phyloP scores from a whole-genome alignment of 139 green algal genomes.

The Chlamydomonas urium region DNA sequence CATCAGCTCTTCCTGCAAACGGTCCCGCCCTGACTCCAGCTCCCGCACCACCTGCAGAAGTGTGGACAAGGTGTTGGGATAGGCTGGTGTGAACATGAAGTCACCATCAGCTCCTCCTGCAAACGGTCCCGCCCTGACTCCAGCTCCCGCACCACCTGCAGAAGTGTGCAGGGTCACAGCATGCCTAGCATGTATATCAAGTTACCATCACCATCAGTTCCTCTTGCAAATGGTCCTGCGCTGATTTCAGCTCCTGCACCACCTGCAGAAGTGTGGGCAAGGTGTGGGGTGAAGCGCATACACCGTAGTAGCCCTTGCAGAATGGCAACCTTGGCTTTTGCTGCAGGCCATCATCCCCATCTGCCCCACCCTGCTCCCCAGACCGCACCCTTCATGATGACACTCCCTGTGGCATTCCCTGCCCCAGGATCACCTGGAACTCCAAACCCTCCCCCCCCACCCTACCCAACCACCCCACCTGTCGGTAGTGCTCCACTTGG shows the following conservation, averaged over 20 bases:
- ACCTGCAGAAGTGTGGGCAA: slow-evolving; percentile 22
- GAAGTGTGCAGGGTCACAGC: background rate
- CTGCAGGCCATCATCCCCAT: background rate
- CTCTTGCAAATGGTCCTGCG: slow-evolving; percentile 35
- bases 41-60: slow-evolving; percentile 29
- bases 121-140: slow-evolving; percentile 31
- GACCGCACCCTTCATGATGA: background rate
- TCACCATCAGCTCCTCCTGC: slow-evolving; percentile 45
- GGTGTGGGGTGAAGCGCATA: background rate
- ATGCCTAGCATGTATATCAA: background rate
- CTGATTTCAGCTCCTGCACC: slow-evolving; percentile 32
- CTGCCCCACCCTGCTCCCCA: background rate
- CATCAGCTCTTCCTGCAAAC: slow-evolving; percentile 50
- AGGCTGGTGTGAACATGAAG: slow-evolving; percentile 14
- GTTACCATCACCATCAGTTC: slow-evolving; percentile 24
- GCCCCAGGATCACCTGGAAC: background rate
- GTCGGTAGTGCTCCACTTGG: slow-evolving; percentile 47
- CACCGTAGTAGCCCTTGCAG: background rate
- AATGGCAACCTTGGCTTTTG: background rate
- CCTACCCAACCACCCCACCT: slow-evolving; percentile 27
- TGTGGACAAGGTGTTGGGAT: background rate
- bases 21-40: slow-evolving; percentile 33
- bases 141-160: slow-evolving; percentile 13
- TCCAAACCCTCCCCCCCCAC: background rate
- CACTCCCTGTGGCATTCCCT: background rate